phyloP scores from a whole-genome alignment of 2,329 filamentous ascomycete genomes.

The Verticillium zaregamsianum region DNA sequence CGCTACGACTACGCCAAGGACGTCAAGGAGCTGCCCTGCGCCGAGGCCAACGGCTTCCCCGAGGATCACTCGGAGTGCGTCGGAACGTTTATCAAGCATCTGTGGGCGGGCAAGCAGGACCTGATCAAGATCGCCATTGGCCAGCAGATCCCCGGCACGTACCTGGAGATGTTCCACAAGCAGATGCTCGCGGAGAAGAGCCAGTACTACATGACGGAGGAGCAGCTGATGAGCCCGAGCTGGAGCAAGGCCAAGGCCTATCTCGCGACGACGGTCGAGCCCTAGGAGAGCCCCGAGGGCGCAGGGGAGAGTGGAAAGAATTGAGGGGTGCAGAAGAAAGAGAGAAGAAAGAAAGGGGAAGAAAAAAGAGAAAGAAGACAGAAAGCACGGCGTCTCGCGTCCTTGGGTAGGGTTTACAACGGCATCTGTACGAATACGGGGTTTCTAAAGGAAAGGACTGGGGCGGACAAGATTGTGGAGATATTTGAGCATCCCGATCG shows the following conservation, averaged over 20 bases:
- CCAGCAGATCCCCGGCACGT: conserved; percentile 30
- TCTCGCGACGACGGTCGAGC: neutral
- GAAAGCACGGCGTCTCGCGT: neutral
- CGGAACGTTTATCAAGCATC: conserved; percentile 36
- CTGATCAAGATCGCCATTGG: conserved; percentile 34
- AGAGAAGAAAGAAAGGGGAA: neutral
- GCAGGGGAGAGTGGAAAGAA: neutral
- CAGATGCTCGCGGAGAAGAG: conserved; percentile 28
- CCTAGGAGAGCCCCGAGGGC: neutral
- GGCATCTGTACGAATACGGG: neutral
- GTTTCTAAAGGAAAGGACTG: neutral
- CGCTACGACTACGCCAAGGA: conserved; percentile 36
- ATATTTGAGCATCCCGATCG: neutral
- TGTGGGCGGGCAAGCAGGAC: conserved; percentile 37
- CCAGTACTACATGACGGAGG: conserved; percentile 29
- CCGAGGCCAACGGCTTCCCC: conserved; percentile 39
- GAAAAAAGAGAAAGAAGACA: neutral
- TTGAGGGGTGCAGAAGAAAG: neutral
- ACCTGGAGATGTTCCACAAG: conserved; percentile 30
- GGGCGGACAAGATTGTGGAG: neutral
- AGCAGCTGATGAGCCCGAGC: conserved; percentile 23
- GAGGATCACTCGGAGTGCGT: conserved; percentile 31
- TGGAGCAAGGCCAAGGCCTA: conserved; percentile 1
- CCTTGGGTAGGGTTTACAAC: neutral
- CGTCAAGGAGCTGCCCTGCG: conserved; percentile 35